Evolutionary conservation across 345 rosid genomes (phyloP).

Genomic region (Euphorbia peplus): DNA sequence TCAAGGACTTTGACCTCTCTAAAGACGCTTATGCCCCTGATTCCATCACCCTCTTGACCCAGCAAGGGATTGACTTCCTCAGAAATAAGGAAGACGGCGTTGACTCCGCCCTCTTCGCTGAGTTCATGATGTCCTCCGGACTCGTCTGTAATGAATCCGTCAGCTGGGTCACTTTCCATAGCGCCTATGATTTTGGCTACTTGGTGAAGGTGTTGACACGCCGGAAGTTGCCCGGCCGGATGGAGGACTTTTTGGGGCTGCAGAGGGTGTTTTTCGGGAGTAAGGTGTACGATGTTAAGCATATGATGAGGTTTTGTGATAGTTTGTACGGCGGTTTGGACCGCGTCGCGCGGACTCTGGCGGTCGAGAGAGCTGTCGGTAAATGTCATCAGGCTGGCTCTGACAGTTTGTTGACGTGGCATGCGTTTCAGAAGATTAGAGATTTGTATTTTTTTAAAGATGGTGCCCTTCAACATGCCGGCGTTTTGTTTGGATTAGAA

Average conservation of each 20-base stretch:
- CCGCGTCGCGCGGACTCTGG: constrained; percentile 21
- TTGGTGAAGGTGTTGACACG: constrained; percentile 28
- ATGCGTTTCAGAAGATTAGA: constrained; percentile 38
- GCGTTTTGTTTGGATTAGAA: constrained; percentile 24
- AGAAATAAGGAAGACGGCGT: constrained; percentile 26
- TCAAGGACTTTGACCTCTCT: constrained; percentile 25
- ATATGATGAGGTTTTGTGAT: constrained; percentile 27
- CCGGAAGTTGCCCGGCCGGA: constrained; percentile 15
- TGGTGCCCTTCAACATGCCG: constrained; percentile 32
- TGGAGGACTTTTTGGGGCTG: constrained; percentile 19
- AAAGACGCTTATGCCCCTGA: constrained; percentile 28
- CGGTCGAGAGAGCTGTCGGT: constrained; percentile 28
- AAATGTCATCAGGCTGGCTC: constrained; percentile 51
- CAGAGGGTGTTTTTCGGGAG: constrained; percentile 28
- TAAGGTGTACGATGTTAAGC: constrained; percentile 27
- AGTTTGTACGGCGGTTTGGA: constrained; percentile 33
- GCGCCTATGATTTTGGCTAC: constrained; percentile 36
- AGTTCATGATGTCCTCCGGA: constrained; percentile 36
- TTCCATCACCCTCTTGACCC: constrained; percentile 25
- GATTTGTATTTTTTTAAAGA: constrained; percentile 25
- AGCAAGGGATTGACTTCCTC: constrained; percentile 31
- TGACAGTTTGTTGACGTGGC: constrained; percentile 45
- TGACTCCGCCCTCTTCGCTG: constrained; percentile 25
- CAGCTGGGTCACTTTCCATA: constrained; percentile 38
- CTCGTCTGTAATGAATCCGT: constrained; percentile 30